Percentiles rank a stretch among this genome's conserved stretches.
phyloP scores from a whole-genome alignment of 1,139 yeast species.

The Blastobotrys apis region DNA sequence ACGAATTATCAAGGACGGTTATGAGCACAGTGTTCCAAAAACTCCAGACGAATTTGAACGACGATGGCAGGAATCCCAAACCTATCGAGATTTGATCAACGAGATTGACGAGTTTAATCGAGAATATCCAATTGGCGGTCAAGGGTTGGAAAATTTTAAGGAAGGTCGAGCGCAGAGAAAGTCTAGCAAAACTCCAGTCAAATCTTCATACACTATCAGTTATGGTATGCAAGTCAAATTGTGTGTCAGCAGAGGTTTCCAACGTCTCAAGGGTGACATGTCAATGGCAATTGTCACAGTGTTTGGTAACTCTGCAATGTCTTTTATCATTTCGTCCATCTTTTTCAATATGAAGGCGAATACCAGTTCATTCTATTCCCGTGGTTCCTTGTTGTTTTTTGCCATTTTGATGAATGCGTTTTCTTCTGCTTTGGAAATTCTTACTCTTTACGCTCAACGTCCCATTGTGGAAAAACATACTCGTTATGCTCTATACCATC shows the following conservation, averaged over 20 bases:
- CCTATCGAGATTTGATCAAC: constrained; percentile 38
- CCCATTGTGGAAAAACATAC: constrained; percentile 78
- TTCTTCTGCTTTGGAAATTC: constrained; percentile 67
- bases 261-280: constrained; percentile 62
- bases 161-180: constrained; percentile 52
- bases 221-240: constrained; percentile 61
- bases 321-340: constrained; percentile 67
- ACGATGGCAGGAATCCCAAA: constrained; percentile 60
- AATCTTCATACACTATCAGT: constrained; percentile 64
- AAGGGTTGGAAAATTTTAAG: constrained; percentile 35
- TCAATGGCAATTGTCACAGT: constrained; percentile 58
- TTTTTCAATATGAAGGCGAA: constrained; percentile 54
- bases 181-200: constrained; percentile 48
- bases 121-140: constrained; percentile 27
- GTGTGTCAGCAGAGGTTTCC: constrained; percentile 56
- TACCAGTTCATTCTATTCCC: constrained; percentile 56
- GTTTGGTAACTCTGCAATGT: constrained; percentile 66
- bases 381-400: constrained; percentile 73
- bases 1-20: constrained; percentile 52
- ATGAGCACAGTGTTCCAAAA: constrained; percentile 59
- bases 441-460: constrained; percentile 67
- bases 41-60: constrained; percentile 65
- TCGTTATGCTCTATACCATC: constrained; percentile 68
- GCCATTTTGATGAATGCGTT: constrained; percentile 76
- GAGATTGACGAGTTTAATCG: constrained; percentile 42